phyloP scores from a whole-genome alignment of 139 green algal genomes.

The Coccomyxa sp. region DNA sequence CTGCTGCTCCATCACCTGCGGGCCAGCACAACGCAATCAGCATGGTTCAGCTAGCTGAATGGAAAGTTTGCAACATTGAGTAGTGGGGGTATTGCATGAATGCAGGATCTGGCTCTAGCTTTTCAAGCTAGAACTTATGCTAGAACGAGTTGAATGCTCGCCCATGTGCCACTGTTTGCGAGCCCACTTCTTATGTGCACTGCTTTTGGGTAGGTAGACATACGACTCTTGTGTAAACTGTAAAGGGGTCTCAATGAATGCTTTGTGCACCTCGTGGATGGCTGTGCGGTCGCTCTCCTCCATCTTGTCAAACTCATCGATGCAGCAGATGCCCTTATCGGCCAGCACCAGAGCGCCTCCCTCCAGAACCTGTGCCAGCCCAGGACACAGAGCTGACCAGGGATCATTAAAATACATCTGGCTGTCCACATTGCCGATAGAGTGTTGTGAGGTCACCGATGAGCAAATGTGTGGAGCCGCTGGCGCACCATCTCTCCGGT shows the following conservation, averaged over 20 bases:
- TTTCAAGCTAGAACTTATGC: neutral
- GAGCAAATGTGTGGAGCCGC: neutral
- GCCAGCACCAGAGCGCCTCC: slow-evolving; percentile 96
- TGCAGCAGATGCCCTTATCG: slow-evolving; percentile 98
- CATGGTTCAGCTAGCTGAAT: neutral
- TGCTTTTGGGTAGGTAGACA: too few relatives aligned
- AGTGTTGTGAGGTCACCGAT: neutral
- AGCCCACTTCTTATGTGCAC: neutral
- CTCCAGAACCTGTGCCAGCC: slow-evolving; percentile 65
- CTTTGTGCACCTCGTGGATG: slow-evolving; percentile 88
- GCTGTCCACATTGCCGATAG: too few relatives aligned
- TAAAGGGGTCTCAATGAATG: neutral
- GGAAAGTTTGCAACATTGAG: neutral
- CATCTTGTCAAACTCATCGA: slow-evolving; percentile 99
- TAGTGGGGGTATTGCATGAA: neutral
- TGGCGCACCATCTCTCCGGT: slow-evolving; percentile 86
- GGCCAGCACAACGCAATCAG: neutral
- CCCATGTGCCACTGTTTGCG: neutral
- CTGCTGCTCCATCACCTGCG: slow-evolving; percentile 94
- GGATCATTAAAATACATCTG: neutral
- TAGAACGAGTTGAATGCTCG: neutral
- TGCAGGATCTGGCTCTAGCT: neutral
- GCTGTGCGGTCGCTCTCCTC: slow-evolving; percentile 96
- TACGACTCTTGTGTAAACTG: too few relatives aligned
- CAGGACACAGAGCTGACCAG: neutral